Conservation (phyloP, 495 filamentous ascomycete species). For the Neurospora sp. region DNA sequence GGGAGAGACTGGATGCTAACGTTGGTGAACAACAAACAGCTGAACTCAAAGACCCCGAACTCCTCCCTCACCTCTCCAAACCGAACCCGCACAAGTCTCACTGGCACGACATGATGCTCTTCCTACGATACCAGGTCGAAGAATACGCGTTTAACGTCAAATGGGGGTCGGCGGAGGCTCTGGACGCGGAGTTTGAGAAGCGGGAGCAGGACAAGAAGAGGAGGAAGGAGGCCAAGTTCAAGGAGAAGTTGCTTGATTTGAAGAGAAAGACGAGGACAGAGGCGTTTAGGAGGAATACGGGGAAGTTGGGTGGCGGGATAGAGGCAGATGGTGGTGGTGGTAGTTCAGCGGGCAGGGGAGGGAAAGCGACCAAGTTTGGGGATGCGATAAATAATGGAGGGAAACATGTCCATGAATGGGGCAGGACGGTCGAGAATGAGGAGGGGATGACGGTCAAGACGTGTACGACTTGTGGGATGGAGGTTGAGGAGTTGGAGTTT, state of each 20-base stretch:
- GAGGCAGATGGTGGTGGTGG: background rate
- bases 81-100: slow-evolving; percentile 93
- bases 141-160: slow-evolving; percentile 74
- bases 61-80: slow-evolving; percentile 76
- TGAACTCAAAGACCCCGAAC: slow-evolving; percentile 72
- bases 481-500: slow-evolving; percentile 92
- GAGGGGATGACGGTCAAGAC: slow-evolving; percentile 76
- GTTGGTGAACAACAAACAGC: slow-evolving; percentile 33
- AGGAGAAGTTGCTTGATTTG: slow-evolving; percentile 72
- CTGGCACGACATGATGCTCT: slow-evolving; percentile 99
- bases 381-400: slow-evolving; percentile 55
- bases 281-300: slow-evolving; percentile 56
- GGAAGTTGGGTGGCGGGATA: slow-evolving; percentile 29
- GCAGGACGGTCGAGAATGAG: slow-evolving; percentile 62
- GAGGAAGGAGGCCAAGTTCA: slow-evolving; percentile 86
- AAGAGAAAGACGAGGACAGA: slow-evolving; percentile 93
- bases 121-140: slow-evolving; percentile 86
- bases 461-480: slow-evolving; percentile 87
- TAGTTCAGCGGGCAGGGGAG: slow-evolving; percentile 13
- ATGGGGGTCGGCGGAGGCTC: slow-evolving; percentile 75
- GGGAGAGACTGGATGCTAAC: background rate
- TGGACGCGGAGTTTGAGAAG: slow-evolving; percentile 84
- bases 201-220: slow-evolving; percentile 74
- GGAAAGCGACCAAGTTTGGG: slow-evolving; percentile 59
- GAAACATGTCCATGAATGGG: slow-evolving; percentile 92